Evolutionary conservation across 805 yeast genomes (phyloP).

Genomic region (Scheffersomyces amazonensis): DNA sequence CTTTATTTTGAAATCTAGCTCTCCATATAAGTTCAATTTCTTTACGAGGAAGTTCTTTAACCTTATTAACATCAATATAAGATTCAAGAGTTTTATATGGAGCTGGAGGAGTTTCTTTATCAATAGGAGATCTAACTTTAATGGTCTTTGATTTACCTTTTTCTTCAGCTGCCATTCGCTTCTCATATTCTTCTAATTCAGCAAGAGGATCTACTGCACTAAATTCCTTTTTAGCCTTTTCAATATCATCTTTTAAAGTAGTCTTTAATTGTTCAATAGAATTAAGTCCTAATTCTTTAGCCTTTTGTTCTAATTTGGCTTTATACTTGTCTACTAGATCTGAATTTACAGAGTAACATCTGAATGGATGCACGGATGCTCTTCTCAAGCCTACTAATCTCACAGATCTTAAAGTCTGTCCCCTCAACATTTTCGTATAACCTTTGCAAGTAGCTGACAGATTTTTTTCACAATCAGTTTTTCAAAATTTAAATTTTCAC

Average conservation of each 20-base stretch:
- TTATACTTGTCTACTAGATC: conserved; percentile 17
- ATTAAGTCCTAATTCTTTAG: conserved; percentile 29
- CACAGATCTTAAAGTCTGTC: too few relatives aligned
- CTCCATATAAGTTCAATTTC: conserved; percentile 87
- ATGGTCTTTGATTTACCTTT: conserved; percentile 21
- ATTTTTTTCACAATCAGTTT: too few relatives aligned
- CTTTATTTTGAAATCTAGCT: conserved; percentile 69
- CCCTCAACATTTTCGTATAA: too few relatives aligned
- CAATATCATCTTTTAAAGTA: conserved; percentile 60
- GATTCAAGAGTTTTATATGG: conserved; percentile 75
- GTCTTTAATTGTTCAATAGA: conserved; percentile 59
- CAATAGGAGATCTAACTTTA: conserved; percentile 34
- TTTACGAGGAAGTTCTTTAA: conserved; percentile 49
- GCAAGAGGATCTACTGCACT: conserved; percentile 66
- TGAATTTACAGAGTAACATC: neutral
- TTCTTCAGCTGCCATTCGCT: conserved; percentile 29
- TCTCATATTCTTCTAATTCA: conserved; percentile 58
- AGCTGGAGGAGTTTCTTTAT: conserved; percentile 28
- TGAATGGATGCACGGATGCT: too few relatives aligned
- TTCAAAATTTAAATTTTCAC: too few relatives aligned
- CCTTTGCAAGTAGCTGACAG: too few relatives aligned
- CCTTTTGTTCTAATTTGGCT: conserved; percentile 33
- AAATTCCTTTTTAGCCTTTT: conserved; percentile 51
- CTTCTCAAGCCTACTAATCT: too few relatives aligned
- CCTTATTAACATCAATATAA: conserved; percentile 67